Percentiles rank a stretch among this genome's conserved stretches.
Conservation (phyloP, 148 eudicot species). For the Rhododendron simsii region DNA sequence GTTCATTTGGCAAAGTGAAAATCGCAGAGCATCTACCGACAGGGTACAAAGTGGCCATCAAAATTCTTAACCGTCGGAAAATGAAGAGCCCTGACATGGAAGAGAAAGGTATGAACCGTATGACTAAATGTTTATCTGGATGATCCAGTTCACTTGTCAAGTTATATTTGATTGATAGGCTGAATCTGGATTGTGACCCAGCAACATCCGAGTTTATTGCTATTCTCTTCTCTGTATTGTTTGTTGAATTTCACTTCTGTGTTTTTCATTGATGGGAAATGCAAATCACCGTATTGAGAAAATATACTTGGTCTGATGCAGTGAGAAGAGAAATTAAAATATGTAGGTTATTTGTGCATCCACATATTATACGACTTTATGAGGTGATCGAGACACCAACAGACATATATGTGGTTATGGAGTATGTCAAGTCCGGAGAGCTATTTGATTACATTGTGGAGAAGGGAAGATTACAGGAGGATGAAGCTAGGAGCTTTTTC, state of each 20-base stretch:
- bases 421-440: conserved; percentile 38
- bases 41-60: conserved; percentile 31
- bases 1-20: conserved; percentile 39
- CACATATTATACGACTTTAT: conserved; percentile 38
- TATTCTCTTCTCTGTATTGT: neutral
- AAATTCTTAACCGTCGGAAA: conserved; percentile 39
- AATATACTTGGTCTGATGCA: conserved; percentile 15
- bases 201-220: neutral
- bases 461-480: conserved; percentile 38
- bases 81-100: conserved; percentile 38
- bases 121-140: neutral
- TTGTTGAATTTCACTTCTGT: neutral
- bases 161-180: neutral
- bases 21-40: conserved; percentile 34
- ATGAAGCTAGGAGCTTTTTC: conserved; percentile 35
- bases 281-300: conserved; percentile 1
- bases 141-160: neutral
- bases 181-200: neutral
- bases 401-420: conserved; percentile 41
- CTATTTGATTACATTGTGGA: conserved; percentile 43
- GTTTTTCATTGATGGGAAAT: neutral
- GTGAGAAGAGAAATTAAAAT: conserved; percentile 45
- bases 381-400: conserved; percentile 41
- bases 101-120: conserved; percentile 25
- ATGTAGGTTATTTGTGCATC: conserved; percentile 39